Base-by-base conservation (phyloP, 306 rosid species). In the Begonia peltatifolia region DNA sequence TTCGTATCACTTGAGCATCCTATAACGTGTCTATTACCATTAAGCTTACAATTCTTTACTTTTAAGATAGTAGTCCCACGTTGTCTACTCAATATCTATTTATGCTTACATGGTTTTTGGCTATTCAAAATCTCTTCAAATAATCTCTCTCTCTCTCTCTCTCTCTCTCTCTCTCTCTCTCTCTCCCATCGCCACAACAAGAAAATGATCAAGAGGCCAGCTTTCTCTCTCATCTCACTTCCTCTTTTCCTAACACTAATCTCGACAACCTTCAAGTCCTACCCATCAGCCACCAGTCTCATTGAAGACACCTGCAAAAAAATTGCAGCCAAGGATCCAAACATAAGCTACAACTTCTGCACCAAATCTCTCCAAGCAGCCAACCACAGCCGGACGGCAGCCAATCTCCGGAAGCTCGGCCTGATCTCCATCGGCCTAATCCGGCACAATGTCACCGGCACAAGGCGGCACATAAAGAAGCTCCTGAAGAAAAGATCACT, bases 331-430 rank as follows among this genome's bases (percentile, higher is more conserved):
- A 13, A 30, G 17, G 56, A 60, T 30, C 46, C 57, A 20, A 54
- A 50, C 54, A 14, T 65, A 35, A 43, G 47, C 63, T 56, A 18
- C 57, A 42, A 5, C 14, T 66, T 66, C 71, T 66, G 71, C 56
- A 9, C 20, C 1, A 56, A 60, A 6, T 66, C 71, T 46, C 64
- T 66, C 12, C 46, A 52, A 12, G 30, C 59, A 15, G 38, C 52
- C 14, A 54, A 52, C 1, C 47, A 23, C 6, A 14, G 12, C 23
- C 6, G 5, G 9, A 25, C 41, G 11, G 38, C 38, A 30, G 30
- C 58, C 30, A 49, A 52, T 11, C 50, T 58, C 38, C 59, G 46
- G 0, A 20, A 30, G 47, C 70, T 65, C 17, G 70, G 63, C 16
- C 63, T 65, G 11, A 9, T 51, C 18, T 60, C 70, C 41, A 46